These are phyloP conservation scores for Endocalyx cinctus DNA, from an alignment of 2,329 filamentous ascomycete species.

Conservation along the genomic window DNA sequence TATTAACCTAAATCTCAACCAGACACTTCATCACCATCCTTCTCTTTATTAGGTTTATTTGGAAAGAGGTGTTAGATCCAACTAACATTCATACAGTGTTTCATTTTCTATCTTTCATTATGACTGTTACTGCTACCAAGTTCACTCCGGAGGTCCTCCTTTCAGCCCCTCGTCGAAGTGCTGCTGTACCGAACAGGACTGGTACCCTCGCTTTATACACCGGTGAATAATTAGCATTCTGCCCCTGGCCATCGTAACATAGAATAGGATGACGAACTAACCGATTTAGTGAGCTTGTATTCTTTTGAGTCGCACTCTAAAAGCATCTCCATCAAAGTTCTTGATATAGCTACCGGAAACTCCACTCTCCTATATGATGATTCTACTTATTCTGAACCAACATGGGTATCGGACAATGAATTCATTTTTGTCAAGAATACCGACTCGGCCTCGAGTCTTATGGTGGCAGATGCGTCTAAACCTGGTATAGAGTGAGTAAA, in stretches of 20 bases:
- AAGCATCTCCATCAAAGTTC: conserved; percentile 61
- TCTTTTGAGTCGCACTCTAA: conserved; percentile 72
- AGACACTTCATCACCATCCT: no score
- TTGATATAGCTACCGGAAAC: conserved; percentile 64
- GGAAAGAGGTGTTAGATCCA: no score
- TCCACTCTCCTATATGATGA: conserved; percentile 64
- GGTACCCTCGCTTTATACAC: conserved; percentile 64
- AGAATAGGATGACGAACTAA: conserved; percentile 24
- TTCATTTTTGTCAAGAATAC: conserved; percentile 50
- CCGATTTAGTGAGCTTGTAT: conserved; percentile 60
- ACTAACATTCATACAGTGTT: no score
- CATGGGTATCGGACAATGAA: conserved; percentile 69
- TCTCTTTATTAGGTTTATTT: no score
- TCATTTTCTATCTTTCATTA: no score
- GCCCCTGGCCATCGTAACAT: neutral
- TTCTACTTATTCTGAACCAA: conserved; percentile 61
- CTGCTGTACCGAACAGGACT: conserved; percentile 63
- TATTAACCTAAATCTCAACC: no score
- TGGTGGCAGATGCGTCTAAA: conserved; percentile 34
- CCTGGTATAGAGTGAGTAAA: conserved; percentile 34
- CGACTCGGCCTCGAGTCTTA: conserved; percentile 42
- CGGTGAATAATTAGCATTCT: conserved; percentile 31
- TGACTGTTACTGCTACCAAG: conserved; percentile 66
- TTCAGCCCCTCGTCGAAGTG: conserved; percentile 67
- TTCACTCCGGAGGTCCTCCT: conserved; percentile 76